A percentile compares a stretch with the other conserved stretches of the same genome.
phyloP scores from a whole-genome alignment of 371 early-diverging fungal species.

The Actinomortierella ambigua region DNA sequence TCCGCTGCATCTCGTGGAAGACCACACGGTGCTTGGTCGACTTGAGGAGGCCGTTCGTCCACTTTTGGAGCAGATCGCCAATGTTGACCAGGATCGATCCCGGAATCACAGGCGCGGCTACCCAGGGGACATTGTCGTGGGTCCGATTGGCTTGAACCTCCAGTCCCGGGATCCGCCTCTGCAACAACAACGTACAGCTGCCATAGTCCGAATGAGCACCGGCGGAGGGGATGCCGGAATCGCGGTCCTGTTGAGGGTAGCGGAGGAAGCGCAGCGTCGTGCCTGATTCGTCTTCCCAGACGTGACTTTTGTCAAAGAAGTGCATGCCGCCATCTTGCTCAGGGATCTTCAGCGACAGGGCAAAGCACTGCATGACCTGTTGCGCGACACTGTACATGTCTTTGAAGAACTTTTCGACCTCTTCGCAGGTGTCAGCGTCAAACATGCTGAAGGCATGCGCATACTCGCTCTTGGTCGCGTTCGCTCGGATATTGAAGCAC shows the following conservation, averaged over 20 bases:
- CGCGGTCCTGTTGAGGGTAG: constrained; percentile 55
- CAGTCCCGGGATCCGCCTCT: constrained; percentile 72
- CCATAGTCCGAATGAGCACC: constrained; percentile 78
- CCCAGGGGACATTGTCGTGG: constrained; percentile 54
- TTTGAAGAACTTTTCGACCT: constrained; percentile 24
- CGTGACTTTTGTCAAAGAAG: constrained; percentile 60
- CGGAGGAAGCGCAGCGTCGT: constrained; percentile 62
- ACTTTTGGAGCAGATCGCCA: constrained; percentile 71
- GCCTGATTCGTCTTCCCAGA: constrained; percentile 53
- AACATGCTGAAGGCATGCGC: too few species aligned
- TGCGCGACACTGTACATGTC: constrained; percentile 53
- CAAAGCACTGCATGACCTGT: constrained; percentile 61
- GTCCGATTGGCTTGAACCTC: constrained; percentile 61
- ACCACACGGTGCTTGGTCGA: constrained; percentile 76
- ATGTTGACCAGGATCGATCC: constrained; percentile 72
- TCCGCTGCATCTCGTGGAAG: constrained; percentile 60
- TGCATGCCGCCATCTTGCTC: constrained; percentile 57
- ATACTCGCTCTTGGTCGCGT: too few species aligned
- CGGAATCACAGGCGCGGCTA: constrained; percentile 65
- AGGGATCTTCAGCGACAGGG: constrained; percentile 65
- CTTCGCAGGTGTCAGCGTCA: too few species aligned
- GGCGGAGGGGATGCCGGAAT: constrained; percentile 56
- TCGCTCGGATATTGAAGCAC: too few species aligned
- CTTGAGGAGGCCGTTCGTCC: constrained; percentile 74
- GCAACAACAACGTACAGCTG: constrained; percentile 72